Conservation (phyloP, 2,329 filamentous ascomycete species). For the Penicillium occitanis region DNA sequence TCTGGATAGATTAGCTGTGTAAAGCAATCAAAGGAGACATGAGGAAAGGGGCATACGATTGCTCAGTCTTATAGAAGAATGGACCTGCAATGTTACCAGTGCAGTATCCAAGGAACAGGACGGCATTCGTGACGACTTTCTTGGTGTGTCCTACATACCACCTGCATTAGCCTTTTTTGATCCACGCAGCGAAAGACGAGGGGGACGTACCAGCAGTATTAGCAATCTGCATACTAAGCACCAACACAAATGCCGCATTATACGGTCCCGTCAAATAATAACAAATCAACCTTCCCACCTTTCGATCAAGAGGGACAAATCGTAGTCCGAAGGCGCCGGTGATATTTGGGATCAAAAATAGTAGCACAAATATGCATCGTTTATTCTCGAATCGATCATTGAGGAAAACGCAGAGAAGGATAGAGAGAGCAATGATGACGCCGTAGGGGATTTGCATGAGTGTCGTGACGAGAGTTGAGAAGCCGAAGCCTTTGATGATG, state of each 20-base stretch:
- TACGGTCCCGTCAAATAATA: slow-evolving; percentile 59
- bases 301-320: slow-evolving; percentile 52
- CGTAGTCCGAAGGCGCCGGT: slow-evolving; percentile 59
- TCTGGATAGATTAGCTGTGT: slow-evolving; percentile 24
- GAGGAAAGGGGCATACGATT: slow-evolving; percentile 38
- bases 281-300: slow-evolving; percentile 58
- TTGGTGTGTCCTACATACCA: slow-evolving; percentile 55
- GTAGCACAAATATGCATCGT: slow-evolving; percentile 55
- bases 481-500: slow-evolving; percentile 60
- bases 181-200: not conserved
- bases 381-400: slow-evolving; percentile 51
- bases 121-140: slow-evolving; percentile 63
- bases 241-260: slow-evolving; percentile 55
- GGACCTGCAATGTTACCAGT: slow-evolving; percentile 62
- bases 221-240: slow-evolving; percentile 47
- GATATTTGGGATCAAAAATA: slow-evolving; percentile 61
- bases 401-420: slow-evolving; percentile 50
- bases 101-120: slow-evolving; percentile 61
- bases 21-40: not conserved
- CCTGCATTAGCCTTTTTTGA: not conserved
- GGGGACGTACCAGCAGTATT: slow-evolving; percentile 43
- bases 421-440: slow-evolving; percentile 52
- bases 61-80: slow-evolving; percentile 61
- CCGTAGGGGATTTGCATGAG: slow-evolving; percentile 56
- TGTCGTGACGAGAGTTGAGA: slow-evolving; percentile 54